phyloP scores from a whole-genome alignment of 2,329 filamentous ascomycete species.

The Pleoardoris graminearum region DNA sequence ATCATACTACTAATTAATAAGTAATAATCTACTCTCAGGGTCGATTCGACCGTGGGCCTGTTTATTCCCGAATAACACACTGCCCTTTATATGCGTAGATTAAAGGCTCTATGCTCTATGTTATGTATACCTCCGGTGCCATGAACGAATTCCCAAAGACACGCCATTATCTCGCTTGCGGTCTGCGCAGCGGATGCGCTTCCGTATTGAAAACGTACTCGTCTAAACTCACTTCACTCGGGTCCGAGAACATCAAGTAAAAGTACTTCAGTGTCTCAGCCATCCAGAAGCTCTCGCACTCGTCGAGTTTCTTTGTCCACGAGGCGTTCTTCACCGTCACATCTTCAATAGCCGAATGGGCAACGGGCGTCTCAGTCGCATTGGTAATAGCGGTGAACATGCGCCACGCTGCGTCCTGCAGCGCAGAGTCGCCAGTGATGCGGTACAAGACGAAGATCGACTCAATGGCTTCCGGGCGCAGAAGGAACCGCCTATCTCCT shows the following conservation, averaged over 20 bases:
- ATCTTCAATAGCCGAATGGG: constrained; percentile 71
- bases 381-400: constrained; percentile 78
- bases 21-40: too few species aligned
- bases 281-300: constrained; percentile 77
- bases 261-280: constrained; percentile 94
- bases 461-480: constrained; percentile 78
- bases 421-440: constrained; percentile 75
- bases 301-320: constrained; percentile 34
- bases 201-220: constrained; percentile 67
- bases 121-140: too few species aligned
- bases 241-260: constrained; percentile 76
- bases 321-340: constrained; percentile 52
- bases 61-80: too few species aligned
- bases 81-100: too few species aligned
- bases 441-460: constrained; percentile 89
- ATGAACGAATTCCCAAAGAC: too few species aligned
- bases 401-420: constrained; percentile 81
- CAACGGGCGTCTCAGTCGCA: constrained; percentile 66
- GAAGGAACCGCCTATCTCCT: constrained; percentile 44
- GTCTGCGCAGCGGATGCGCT: constrained; percentile 55
- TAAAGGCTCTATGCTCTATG: too few species aligned
- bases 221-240: constrained; percentile 67
- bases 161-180: too few species aligned
- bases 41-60: too few species aligned
- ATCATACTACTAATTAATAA: too few species aligned